phyloP scores from a whole-genome alignment of 371 early-diverging fungal species.

The Lichtheimia ramosa region DNA sequence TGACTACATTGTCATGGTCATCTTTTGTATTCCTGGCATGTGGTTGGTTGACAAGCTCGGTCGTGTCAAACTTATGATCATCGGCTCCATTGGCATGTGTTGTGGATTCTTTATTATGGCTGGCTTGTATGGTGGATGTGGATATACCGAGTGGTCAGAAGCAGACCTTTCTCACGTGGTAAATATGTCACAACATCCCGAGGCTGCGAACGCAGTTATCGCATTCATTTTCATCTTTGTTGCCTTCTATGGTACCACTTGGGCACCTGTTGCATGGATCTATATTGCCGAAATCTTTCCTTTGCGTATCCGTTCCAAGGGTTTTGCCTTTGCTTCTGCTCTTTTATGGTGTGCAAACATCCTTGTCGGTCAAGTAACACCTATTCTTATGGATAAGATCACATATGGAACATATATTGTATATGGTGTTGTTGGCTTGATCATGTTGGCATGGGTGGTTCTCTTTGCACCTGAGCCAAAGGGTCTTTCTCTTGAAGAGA shows the following conservation, averaged over 20 bases:
- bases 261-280: slow-evolving; percentile 55
- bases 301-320: slow-evolving; percentile 49
- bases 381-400: slow-evolving; percentile 43
- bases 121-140: slow-evolving; percentile 41
- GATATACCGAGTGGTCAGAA: slow-evolving; percentile 10
- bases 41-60: slow-evolving; percentile 54
- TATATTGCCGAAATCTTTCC: slow-evolving; percentile 72
- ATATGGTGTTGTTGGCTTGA: slow-evolving; percentile 61
- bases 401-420: slow-evolving; percentile 60
- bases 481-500: slow-evolving; percentile 59
- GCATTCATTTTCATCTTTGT: slow-evolving; percentile 52
- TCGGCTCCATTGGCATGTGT: slow-evolving; percentile 49
- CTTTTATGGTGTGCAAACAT: slow-evolving; percentile 85
- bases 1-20: slow-evolving; percentile 68
- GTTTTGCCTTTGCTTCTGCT: slow-evolving; percentile 58
- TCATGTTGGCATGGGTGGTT: slow-evolving; percentile 51
- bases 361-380: slow-evolving; percentile 54
- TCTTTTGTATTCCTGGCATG: slow-evolving; percentile 74
- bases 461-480: slow-evolving; percentile 67
- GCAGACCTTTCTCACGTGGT: slow-evolving; percentile 19
- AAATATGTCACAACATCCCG: slow-evolving; percentile 31
- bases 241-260: slow-evolving; percentile 48
- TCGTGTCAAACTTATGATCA: slow-evolving; percentile 43
- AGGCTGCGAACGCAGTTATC: slow-evolving; percentile 46
- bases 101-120: slow-evolving; percentile 42